Evolutionary conservation across 2,329 filamentous ascomycete genomes (phyloP), one percentile per base, ranked within the genome.

Genomic region (Chrysoporthe cubensis): DNA sequence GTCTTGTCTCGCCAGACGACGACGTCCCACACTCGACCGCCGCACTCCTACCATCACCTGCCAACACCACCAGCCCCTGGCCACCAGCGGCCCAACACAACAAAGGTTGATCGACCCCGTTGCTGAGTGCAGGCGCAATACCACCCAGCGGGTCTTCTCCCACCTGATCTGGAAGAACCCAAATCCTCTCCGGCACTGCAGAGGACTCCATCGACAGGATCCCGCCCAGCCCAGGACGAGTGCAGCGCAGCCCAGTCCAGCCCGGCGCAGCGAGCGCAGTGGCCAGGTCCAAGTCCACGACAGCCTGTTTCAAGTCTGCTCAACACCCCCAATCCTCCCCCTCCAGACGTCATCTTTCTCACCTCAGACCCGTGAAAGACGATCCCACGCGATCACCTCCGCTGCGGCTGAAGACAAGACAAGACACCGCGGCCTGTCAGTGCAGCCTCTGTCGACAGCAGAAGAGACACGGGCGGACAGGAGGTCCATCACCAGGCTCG

Each of bases 221-320:
- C 2, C 26, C 26, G 26, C 26, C 26, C 26, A 26, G 26, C 26
- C 26, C 26, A 21, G 18, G 13, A 42, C 16, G 8, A 57, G 57
- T 9, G 57, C 57, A 57, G 54, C 54, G 54, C 54, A 40, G 54
- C 7, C 21, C 56, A 44, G 34, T 21, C 3, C 57, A 60, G n/a
- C 37, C 57, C n/a, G 57, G 18, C 37, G 6, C 37, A 9, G 40
- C 40, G 44, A 21, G 57, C 37, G 14, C 48, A 37, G 57, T 44
- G 68, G 62, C 58, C 68, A 57, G 56, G 56, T 21, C 46, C 52
- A 52, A 64, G 42, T 32, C 62, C 58, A 65, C 65, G 62, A 62
- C 62, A 66, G 66, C 68, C 68, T 69, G 68, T 68, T 66, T 69
- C 66, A 67, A 65, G 54, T 63, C 65, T 59, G 58, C 58, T 65